Percentiles rank a stretch among this genome's conserved stretches.
Conservation (phyloP, 2,329 filamentous ascomycete genomes). For the Ramichloridium luteum region DNA sequence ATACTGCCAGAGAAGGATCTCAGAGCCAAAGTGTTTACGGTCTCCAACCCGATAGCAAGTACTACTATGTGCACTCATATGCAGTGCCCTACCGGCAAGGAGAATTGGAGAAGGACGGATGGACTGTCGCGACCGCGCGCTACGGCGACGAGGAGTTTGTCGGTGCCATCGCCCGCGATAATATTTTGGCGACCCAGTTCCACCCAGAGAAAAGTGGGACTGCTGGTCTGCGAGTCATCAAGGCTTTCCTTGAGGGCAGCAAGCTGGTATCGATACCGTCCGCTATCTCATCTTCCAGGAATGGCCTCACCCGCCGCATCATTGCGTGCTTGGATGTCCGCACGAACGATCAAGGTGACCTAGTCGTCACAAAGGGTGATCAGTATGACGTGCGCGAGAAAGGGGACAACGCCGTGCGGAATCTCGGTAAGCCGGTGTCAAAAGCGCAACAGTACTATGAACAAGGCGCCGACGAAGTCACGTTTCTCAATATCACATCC, state of each 20-base stretch:
- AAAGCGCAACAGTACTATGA: conserved; percentile 91
- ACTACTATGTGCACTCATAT: conserved; percentile 98
- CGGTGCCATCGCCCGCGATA: conserved; percentile 73
- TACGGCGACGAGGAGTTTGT: conserved; percentile 88
- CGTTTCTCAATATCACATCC: conserved; percentile 95
- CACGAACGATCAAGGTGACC: conserved; percentile 82
- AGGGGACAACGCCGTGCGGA: conserved; percentile 57
- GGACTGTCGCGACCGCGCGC: conserved; percentile 79
- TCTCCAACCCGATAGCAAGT: conserved; percentile 70
- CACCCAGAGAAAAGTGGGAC: conserved; percentile 95
- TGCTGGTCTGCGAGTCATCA: conserved; percentile 71
- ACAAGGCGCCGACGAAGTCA: conserved; percentile 91
- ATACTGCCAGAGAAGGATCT: conserved; percentile 35
- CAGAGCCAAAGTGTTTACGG: conserved; percentile 57
- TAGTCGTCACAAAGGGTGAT: conserved; percentile 96
- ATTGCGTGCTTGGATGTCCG: conserved; percentile 96
- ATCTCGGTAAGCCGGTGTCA: conserved; percentile 92
- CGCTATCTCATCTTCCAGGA: conserved; percentile 26
- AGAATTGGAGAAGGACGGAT: conserved; percentile 67
- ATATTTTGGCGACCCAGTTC: conserved; percentile 87
- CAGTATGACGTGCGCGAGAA: conserved; percentile 98
- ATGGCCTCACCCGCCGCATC: conserved; percentile 79
- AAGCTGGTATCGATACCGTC: conserved; percentile 36
- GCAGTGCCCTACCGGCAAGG: conserved; percentile 64
- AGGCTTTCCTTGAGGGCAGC: conserved; percentile 71